phyloP scores from a whole-genome alignment of 345 rosid genomes.

The Crucihimalaya himalaica region DNA sequence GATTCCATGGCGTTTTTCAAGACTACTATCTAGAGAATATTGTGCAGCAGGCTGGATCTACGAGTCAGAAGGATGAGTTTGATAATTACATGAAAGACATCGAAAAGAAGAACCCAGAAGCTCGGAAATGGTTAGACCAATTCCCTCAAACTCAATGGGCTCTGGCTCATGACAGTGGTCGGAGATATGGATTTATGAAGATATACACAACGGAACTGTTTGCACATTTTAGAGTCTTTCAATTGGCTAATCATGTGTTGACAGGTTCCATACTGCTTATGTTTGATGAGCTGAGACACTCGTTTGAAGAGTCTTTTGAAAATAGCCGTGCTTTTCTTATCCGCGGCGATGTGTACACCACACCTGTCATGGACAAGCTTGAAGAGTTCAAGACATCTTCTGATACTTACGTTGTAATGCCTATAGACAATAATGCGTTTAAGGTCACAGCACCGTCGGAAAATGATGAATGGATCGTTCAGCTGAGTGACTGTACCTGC shows the following conservation, averaged over 20 bases:
- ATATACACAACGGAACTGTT: not conserved
- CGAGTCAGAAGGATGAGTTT: not conserved
- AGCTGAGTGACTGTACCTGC: not conserved
- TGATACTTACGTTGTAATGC: not conserved
- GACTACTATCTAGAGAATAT: not conserved
- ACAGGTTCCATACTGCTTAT: not conserved
- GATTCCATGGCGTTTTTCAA: not conserved
- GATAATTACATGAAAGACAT: not conserved
- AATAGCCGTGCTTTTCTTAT: not conserved
- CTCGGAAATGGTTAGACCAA: slow-evolving; percentile 13
- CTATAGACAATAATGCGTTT: not conserved
- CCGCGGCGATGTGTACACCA: not conserved
- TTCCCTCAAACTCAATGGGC: slow-evolving; percentile 5
- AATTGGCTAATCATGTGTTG: too few species aligned
- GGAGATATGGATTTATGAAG: not conserved
- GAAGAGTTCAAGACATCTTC: not conserved
- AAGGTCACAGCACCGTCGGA: not conserved
- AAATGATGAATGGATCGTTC: not conserved
- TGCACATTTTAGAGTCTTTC: too few species aligned
- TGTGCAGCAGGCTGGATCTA: not conserved
- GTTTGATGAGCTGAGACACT: slow-evolving; percentile 18
- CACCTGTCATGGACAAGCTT: not conserved
- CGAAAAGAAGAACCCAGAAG: not conserved
- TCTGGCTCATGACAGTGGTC: slow-evolving; percentile 24
- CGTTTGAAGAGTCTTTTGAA: not conserved